Evolutionary conservation across 495 filamentous ascomycete species (phyloP).

Genomic region (Penicillium turbatum): DNA sequence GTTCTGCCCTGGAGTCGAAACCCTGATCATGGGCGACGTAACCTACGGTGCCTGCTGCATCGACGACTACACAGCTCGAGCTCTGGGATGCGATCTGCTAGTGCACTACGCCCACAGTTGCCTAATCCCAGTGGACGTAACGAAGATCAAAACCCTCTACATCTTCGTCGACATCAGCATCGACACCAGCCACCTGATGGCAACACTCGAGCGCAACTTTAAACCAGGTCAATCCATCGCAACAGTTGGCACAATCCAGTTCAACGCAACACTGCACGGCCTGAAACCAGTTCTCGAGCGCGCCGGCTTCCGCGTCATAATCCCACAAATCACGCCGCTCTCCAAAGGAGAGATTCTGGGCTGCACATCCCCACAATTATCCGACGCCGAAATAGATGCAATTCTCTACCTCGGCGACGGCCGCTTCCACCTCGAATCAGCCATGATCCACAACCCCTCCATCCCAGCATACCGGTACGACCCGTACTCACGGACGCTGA

Average conservation of each 20-base stretch:
- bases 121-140: conserved; percentile 91
- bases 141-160: conserved; percentile 91
- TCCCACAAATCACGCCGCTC: conserved; percentile 90
- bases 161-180: conserved; percentile 98
- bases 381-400: conserved; percentile 56
- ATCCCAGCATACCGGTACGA: conserved; percentile 95
- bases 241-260: conserved; percentile 95
- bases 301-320: conserved; percentile 74
- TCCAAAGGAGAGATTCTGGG: conserved; percentile 93
- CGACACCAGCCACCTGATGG: conserved; percentile 79
- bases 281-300: conserved; percentile 69
- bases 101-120: conserved; percentile 98
- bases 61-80: conserved; percentile 94
- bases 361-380: conserved; percentile 82
- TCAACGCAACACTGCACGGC: conserved; percentile 92
- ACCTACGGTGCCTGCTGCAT: conserved; percentile 99
- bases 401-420: conserved; percentile 95
- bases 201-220: conserved; percentile 88
- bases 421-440: conserved; percentile 92
- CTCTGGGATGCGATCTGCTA: conserved; percentile 88
- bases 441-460: conserved; percentile 95
- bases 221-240: conserved; percentile 78
- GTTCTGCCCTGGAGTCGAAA: conserved; percentile 88
- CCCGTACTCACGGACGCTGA: conserved; percentile 88
- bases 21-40: conserved; percentile 98